Evolutionary conservation across 2,329 filamentous ascomycete genomes (phyloP).

Genomic region (Colletotrichum paranaense): DNA sequence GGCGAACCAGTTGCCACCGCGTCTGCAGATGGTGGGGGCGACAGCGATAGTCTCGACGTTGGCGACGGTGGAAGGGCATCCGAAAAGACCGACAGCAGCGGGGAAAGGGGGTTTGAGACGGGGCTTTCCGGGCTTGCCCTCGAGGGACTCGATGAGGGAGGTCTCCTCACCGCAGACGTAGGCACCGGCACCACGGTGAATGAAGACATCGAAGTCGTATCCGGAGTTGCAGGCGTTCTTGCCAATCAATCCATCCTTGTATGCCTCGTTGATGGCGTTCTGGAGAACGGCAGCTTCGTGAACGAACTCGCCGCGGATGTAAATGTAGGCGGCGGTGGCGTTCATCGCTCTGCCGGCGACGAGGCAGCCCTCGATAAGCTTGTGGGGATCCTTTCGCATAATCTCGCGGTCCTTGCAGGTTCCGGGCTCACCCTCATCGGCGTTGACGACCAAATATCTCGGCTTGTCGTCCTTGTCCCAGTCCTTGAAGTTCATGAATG

Average conservation of each 20-base stretch:
- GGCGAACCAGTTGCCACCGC: conserved; percentile 93
- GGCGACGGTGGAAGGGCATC: conserved; percentile 96
- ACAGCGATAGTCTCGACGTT: conserved; percentile 98
- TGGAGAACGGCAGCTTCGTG: conserved; percentile 95
- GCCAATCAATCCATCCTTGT: conserved; percentile 92
- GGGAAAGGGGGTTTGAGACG: conserved; percentile 99
- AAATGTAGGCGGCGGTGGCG: conserved; percentile 97
- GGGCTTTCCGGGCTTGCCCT: conserved; percentile 98
- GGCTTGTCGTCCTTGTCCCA: conserved; percentile 99
- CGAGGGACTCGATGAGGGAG: conserved; percentile 95
- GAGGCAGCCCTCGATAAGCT: conserved; percentile 96
- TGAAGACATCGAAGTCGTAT: conserved; percentile 97
- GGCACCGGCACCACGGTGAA: conserved; percentile 96
- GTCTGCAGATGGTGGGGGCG: conserved; percentile 92
- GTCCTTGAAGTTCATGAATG: conserved; percentile 99
- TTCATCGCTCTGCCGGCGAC: conserved; percentile 99
- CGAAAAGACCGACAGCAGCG: conserved; percentile 95
- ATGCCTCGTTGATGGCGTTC: conserved; percentile 96
- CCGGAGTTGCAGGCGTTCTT: conserved; percentile 98
- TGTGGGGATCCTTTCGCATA: conserved; percentile 99
- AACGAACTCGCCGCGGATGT: conserved; percentile 98
- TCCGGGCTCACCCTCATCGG: conserved; percentile 97
- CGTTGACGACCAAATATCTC: conserved; percentile 96
- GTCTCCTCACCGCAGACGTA: conserved; percentile 99
- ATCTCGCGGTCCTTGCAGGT: conserved; percentile 99